phyloP scores from a whole-genome alignment of 225 moss, liverwort and hornwort genomes.

The Climacium dendroides region DNA sequence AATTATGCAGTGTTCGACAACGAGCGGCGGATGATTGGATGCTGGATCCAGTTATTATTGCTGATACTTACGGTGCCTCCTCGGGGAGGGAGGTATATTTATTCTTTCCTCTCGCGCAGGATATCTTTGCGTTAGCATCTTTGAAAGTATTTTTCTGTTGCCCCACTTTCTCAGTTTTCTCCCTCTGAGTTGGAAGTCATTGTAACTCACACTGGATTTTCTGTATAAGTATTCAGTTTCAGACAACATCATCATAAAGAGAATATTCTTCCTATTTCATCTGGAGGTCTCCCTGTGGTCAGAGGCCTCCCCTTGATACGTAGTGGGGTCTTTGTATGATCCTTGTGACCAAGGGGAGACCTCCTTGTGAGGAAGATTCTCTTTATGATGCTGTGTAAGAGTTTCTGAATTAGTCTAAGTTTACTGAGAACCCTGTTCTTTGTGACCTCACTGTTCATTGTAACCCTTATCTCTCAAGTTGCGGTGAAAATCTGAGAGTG shows the following conservation, averaged over 20 bases:
- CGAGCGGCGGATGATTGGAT: constrained; percentile 49
- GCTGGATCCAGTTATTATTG: constrained; percentile 55
- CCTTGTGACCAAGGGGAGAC: neutral
- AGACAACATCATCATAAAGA: too few relatives aligned
- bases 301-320: neutral
- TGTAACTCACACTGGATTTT: neutral
- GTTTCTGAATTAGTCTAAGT: neutral
- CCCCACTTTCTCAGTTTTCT: neutral
- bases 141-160: neutral
- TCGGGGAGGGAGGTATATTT: constrained; percentile 38
- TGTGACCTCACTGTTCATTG: neutral
- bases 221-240: neutral
- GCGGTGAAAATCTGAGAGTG: neutral
- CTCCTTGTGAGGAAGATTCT: neutral
- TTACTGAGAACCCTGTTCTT: neutral
- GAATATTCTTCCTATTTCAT: neutral
- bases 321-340: neutral
- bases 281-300: neutral
- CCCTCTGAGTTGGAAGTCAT: neutral
- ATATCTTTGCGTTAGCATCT: neutral
- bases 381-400: neutral
- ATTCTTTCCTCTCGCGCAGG: neutral
- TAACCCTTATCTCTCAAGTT: neutral
- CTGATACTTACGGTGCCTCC: constrained; percentile 37
- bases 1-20: constrained; percentile 33